Conservation (phyloP, 1,139 yeast species). For the Saccharomyces hybrid region DNA sequence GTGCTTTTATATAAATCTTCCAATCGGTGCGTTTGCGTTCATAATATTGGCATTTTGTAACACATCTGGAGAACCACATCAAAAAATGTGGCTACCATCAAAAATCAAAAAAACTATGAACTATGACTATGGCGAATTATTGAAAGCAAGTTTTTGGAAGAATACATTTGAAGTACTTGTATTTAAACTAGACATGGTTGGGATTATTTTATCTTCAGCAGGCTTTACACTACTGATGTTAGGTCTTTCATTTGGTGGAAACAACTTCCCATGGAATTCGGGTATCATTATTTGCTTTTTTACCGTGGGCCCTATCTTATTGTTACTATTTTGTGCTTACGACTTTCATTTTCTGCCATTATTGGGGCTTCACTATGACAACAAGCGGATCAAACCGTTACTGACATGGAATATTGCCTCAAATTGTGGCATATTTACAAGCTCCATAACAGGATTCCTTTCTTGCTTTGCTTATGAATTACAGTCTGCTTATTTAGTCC, state of each 20-base stretch:
- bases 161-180: constrained; percentile 36
- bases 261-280: constrained; percentile 3
- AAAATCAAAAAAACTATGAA: neutral
- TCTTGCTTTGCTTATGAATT: constrained; percentile 3
- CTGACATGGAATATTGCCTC: constrained; percentile 5
- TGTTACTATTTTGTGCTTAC: constrained; percentile 1
- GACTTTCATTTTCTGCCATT: constrained; percentile 1
- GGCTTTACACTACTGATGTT: constrained; percentile 34
- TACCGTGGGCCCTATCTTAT: constrained; percentile 1
- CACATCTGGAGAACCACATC: constrained; percentile 24
- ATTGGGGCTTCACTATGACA: neutral
- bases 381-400: neutral
- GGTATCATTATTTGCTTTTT: constrained; percentile 1
- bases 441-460: constrained; percentile 1
- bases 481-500: constrained; percentile 4
- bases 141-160: neutral
- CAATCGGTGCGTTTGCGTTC: constrained; percentile 52
- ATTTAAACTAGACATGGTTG: constrained; percentile 39
- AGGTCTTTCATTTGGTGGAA: constrained; percentile 5
- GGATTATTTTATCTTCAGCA: constrained; percentile 36
- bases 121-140: neutral
- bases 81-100: neutral
- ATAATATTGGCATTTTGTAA: constrained; percentile 38
- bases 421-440: constrained; percentile 3
- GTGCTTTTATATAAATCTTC: constrained; percentile 65